Conservation (phyloP, 1,284 basidiomycete genomes). For the Sparassis latifolia region DNA sequence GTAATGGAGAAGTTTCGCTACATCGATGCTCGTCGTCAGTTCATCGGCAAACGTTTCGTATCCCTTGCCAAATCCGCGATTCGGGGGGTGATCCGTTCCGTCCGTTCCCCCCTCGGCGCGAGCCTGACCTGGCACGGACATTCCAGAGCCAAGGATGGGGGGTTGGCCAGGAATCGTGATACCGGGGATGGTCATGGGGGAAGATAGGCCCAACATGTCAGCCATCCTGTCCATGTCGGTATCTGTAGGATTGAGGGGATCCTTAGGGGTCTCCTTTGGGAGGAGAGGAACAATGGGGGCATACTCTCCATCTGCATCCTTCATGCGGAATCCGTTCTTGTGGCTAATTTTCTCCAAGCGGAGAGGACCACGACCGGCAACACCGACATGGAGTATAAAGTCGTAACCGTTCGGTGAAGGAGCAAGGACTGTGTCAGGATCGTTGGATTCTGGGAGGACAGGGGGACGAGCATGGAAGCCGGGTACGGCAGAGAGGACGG, state of each 20-base stretch:
- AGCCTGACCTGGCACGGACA: slow-evolving; percentile 3
- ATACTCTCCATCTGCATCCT: slow-evolving; percentile 53
- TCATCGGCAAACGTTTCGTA: slow-evolving; percentile 42
- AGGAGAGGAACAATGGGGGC: slow-evolving; percentile 42
- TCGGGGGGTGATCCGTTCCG: slow-evolving; percentile 29
- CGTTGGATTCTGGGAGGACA: slow-evolving; percentile 35
- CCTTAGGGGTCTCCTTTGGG: slow-evolving; percentile 17
- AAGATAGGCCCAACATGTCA: slow-evolving; percentile 20
- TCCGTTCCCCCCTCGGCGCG: slow-evolving; percentile 11
- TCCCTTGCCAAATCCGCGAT: slow-evolving; percentile 44
- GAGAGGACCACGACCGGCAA: slow-evolving; percentile 57
- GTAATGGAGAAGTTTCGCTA: slow-evolving; percentile 45
- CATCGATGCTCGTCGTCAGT: slow-evolving; percentile 40
- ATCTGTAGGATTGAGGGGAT: slow-evolving; percentile 1
- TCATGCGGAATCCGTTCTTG: slow-evolving; percentile 66
- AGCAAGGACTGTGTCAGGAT: slow-evolving; percentile 26
- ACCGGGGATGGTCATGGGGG: slow-evolving; percentile 7
- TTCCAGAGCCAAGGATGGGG: too few relatives aligned
- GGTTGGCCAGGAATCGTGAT: slow-evolving; percentile 1
- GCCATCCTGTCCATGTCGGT: slow-evolving; percentile 28
- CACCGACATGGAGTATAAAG: slow-evolving; percentile 67
- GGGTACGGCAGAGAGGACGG: slow-evolving; percentile 52
- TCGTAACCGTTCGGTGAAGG: slow-evolving; percentile 62
- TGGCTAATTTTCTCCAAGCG: slow-evolving; percentile 64
- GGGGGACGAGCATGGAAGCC: slow-evolving; percentile 59